Evolutionary conservation across 345 rosid genomes (phyloP).

Genomic region (Populus tremula): DNA sequence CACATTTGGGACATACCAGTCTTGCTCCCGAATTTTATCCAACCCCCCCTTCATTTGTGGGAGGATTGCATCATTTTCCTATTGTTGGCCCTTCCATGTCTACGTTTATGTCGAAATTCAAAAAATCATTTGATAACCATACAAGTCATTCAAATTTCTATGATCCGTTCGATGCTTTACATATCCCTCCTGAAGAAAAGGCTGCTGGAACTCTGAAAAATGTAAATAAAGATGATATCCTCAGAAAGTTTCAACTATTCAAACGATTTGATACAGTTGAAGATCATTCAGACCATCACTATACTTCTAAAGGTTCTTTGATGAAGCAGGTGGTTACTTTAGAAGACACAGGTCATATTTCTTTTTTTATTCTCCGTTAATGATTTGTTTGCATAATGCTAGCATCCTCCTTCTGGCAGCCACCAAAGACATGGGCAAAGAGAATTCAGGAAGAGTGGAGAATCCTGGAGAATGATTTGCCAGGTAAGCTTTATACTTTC

Average conservation of each 20-base stretch:
- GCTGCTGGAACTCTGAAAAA: constrained; percentile 31
- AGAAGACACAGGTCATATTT: background rate
- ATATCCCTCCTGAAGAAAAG: constrained; percentile 31
- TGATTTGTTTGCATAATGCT: background rate
- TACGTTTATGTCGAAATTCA: constrained; percentile 5
- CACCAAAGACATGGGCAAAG: constrained; percentile 61
- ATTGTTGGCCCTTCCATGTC: constrained; percentile 14
- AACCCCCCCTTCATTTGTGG: constrained; percentile 4
- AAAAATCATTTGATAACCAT: background rate
- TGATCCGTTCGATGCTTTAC: constrained; percentile 16
- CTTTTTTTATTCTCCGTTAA: background rate
- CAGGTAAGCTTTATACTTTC: constrained; percentile 44
- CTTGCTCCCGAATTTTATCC: constrained; percentile 8
- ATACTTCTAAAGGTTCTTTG: constrained; percentile 32
- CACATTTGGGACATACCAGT: constrained; percentile 6
- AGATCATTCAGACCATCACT: constrained; percentile 68
- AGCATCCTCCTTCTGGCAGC: constrained; percentile 34
- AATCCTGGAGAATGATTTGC: constrained; percentile 80
- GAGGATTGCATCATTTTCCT: constrained; percentile 12
- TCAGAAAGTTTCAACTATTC: constrained; percentile 52
- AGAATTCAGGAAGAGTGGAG: constrained; percentile 89
- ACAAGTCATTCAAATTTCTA: constrained; percentile 1
- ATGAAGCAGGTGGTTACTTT: constrained; percentile 51
- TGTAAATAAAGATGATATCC: constrained; percentile 43
- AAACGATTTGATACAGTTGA: constrained; percentile 76